Conservation (phyloP, 116 monocot species). For the Posidonia oceanica region DNA sequence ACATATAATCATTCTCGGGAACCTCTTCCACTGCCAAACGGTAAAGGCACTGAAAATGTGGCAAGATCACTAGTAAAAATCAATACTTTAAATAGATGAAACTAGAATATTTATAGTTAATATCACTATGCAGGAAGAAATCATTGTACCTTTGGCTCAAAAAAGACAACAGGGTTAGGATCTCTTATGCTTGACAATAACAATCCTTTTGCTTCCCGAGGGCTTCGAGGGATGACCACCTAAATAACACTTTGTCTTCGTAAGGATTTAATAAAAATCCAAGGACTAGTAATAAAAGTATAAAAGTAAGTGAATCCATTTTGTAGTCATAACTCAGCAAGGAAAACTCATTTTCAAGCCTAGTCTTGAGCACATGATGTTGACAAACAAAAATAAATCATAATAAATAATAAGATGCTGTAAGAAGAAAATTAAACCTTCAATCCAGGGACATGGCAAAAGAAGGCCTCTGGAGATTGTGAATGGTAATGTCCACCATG, state of each 20-base stretch:
- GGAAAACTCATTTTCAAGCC: too few relatives aligned
- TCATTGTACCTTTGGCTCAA: conserved; percentile 78
- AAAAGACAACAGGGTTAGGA: conserved; percentile 92
- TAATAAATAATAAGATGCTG: neutral
- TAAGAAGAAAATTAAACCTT: conserved; percentile 36
- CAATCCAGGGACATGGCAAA: conserved; percentile 97
- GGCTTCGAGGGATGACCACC: conserved; percentile 96
- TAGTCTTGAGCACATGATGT: neutral
- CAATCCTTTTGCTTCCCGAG: conserved; percentile 79
- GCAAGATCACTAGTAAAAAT: neutral
- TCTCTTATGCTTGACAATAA: conserved; percentile 71
- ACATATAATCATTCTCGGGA: conserved; percentile 86
- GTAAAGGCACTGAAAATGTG: conserved; percentile 61
- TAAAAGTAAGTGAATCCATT: too few relatives aligned
- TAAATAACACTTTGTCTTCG: conserved; percentile 8
- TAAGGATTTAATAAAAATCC: too few relatives aligned
- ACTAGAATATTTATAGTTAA: too few relatives aligned
- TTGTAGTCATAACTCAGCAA: too few relatives aligned
- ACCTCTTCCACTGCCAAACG: conserved; percentile 91
- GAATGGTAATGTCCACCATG: conserved; percentile 99
- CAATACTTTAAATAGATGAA: neutral
- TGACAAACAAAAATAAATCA: neutral
- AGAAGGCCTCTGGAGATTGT: conserved; percentile 94
- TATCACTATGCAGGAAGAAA: neutral
- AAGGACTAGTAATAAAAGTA: too few relatives aligned